Evolutionary conservation across 140 eudicot genomes (phyloP), one percentile per base, ranked within the genome.

Genomic region (Flaveria floridana): DNA sequence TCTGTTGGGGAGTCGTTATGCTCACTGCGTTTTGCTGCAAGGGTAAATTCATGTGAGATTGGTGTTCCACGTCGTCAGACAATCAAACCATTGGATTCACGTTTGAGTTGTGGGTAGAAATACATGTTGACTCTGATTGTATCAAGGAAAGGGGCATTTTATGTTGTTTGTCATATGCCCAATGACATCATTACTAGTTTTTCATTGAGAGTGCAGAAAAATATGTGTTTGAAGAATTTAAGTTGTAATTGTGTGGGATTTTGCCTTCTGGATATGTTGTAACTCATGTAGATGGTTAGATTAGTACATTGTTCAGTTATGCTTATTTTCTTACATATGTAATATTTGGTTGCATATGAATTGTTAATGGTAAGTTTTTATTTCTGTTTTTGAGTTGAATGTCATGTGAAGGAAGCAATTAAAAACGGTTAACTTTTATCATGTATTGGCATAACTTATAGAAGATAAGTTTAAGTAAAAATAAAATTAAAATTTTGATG

Each of bases 31-130:
- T 88, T 93, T 70, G 98, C 98, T 30, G 92, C 98, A 13, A 51
- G 96, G 56, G 98, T 93, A 15, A 93, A 93, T 65, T 84, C 96
- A 6, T 93, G 98, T 3, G 96, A 93, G 82, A 93, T 93, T 56
- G 98, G 98, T 42, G 74, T 93, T 15, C 98, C 98, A 6, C 83
- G 98, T 11, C 90, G 96, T 15, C 98, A 92, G 80, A 87, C 92
- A 2, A 75, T 80, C 41, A 71, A 85, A 73, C 90, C 88, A 8
- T 48, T 79, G 8, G 97, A 91, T 79, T 87, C 95, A 71, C 95
- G 96, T 8, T 74, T 91, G 81, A 91, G 96, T 67, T 85, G 77
- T 56, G 93, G 96, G 26, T 84, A 68, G 76, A 57, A 72, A 13
- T 14, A 11, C 19, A 20, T 3, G 15, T 65, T 26, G 12, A 2